A percentile compares a stretch with the other conserved stretches of the same genome.
Conservation (phyloP, 306 rosid genomes). For the Medicago lupulina region DNA sequence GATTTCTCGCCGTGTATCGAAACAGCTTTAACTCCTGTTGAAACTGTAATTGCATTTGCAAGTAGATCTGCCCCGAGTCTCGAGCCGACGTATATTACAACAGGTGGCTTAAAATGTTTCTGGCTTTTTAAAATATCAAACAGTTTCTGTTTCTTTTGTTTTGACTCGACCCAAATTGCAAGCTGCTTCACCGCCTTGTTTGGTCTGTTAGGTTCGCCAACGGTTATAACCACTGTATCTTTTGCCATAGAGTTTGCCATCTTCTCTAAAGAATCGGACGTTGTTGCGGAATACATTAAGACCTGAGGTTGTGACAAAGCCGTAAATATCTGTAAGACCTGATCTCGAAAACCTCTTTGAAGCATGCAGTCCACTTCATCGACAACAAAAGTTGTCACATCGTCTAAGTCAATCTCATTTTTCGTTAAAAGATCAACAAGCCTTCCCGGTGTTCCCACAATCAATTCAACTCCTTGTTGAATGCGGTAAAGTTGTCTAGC, state of each 20-base stretch:
- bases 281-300: constrained; percentile 83
- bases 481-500: constrained; percentile 80
- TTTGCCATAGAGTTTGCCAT: constrained; percentile 66
- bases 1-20: constrained; percentile 89
- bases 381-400: constrained; percentile 63
- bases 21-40: constrained; percentile 66
- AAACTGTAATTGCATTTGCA: constrained; percentile 71
- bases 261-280: constrained; percentile 70
- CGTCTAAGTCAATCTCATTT: constrained; percentile 71
- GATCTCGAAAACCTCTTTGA: constrained; percentile 80
- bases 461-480: constrained; percentile 84
- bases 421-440: constrained; percentile 75
- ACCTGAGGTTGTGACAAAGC: constrained; percentile 82
- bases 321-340: constrained; percentile 74
- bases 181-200: constrained; percentile 81
- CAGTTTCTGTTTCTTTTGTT: constrained; percentile 82
- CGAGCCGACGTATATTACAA: constrained; percentile 69
- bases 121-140: constrained; percentile 71
- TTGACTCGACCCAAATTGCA: constrained; percentile 83
- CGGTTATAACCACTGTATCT: constrained; percentile 55
- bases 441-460: constrained; percentile 86
- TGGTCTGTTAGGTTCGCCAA: constrained; percentile 74
- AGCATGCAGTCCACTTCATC: constrained; percentile 94
- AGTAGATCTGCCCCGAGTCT: constrained; percentile 88
- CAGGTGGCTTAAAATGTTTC: constrained; percentile 84